Conservation (phyloP, 23 red algal species). For the Gracilaria vermiculophylla region DNA sequence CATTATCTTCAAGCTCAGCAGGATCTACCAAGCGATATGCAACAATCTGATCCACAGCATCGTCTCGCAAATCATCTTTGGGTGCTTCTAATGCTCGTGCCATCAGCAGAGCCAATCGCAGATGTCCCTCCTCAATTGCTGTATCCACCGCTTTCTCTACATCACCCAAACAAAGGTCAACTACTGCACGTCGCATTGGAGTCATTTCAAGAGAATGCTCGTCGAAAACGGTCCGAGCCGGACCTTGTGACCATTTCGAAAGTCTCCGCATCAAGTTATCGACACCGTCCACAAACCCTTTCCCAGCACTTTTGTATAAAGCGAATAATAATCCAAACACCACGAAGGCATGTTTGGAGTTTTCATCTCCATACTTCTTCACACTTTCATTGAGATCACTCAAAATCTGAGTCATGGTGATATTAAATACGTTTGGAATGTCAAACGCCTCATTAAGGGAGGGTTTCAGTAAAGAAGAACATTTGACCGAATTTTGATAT, state of each 20-base stretch:
- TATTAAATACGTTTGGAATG: background rate
- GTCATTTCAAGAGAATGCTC: background rate
- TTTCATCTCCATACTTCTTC: constrained; percentile 4
- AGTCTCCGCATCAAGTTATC: constrained; percentile 33
- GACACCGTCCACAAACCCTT: background rate
- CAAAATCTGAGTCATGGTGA: background rate
- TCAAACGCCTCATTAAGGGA: constrained; percentile 20
- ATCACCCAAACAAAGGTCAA: constrained; percentile 32
- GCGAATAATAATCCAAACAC: constrained; percentile 39
- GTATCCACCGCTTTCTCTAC: constrained; percentile 42
- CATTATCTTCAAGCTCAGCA: background rate
- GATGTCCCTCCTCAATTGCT: constrained; percentile 9
- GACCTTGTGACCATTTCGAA: constrained; percentile 27
- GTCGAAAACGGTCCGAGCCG: constrained; percentile 24
- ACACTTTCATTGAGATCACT: background rate
- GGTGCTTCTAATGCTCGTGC: constrained; percentile 33
- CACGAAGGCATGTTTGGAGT: constrained; percentile 17
- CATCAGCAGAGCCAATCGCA: constrained; percentile 50
- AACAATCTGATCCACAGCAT: constrained; percentile 28
- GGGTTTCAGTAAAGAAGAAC: background rate
- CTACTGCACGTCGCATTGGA: constrained; percentile 11
- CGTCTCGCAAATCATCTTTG: constrained; percentile 41
- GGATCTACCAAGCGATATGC: constrained; percentile 16
- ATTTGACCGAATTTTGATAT: background rate
- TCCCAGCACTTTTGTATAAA: constrained; percentile 8